Evolutionary conservation across 495 filamentous ascomycete species (phyloP), one percentile per base, ranked within the genome.

Genomic region (Evansstolkia leycettana): DNA sequence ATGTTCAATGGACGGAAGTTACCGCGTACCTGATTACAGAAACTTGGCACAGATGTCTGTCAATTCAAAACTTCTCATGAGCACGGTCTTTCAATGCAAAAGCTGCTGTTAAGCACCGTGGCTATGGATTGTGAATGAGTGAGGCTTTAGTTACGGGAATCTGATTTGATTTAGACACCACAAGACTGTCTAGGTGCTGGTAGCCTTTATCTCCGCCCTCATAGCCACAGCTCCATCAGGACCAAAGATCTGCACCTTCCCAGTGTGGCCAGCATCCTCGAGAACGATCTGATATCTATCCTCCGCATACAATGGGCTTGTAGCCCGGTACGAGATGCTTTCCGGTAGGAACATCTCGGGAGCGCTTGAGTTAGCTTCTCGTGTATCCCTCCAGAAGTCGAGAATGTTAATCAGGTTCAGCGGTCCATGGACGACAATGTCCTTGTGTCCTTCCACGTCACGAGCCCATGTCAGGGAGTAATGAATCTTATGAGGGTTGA

Each of bases 401-500:
- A 80, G 47, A 43, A 82, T 76, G 17, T 65, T 66, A 33, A 80
- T 71, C 8, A 80, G 50, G 41, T 78, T 80, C 49, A 80, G 42
- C 2, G 75, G 75, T 1, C 73, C 76, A 45, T 80, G 77, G 11
- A 80, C 76, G 3, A 80, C 74, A 8, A 74, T 46, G 37, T 67
- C 64, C 18, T 57, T 60, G 40, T 80, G 75, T 0, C 72, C 72
- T 38, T 82, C 77, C 11, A 78, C 62, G 10, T 69, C 55, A 2
- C 61, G 55, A 10, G 67, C 69, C 75, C 75, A 80, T 3, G 64
- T 56, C 2, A 58, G 50, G 24, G 75, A 76, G 48, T 80, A 82
- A 47, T 84, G 79, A 27, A 84, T 84, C 51, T 73, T 80, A 45
- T 83, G 80, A 0, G 65, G 72, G 40, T 83, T 84, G 51, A 80